Evolutionary conservation across 2,329 filamentous ascomycete species (phyloP).

Genomic region (Pseudogymnoascus verrucosus): DNA sequence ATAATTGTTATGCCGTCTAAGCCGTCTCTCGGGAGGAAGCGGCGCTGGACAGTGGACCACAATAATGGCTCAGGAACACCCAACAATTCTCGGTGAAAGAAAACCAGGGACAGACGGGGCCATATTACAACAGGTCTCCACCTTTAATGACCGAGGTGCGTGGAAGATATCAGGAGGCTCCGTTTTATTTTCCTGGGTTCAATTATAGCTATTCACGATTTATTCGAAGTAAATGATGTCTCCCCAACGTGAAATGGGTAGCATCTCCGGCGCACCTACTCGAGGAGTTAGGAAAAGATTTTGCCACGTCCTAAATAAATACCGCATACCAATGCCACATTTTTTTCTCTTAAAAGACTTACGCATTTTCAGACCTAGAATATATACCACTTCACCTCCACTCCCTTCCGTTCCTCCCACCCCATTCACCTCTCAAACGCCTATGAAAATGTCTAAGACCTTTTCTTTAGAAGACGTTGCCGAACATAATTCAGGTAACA

Average conservation of each 20-base stretch:
- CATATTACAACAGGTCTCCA: background rate
- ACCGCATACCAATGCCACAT: background rate
- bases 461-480: slow-evolving; percentile 36
- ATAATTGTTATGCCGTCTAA: background rate
- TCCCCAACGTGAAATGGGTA: background rate
- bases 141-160: background rate
- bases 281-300: background rate
- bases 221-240: slow-evolving; percentile 7
- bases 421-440: background rate
- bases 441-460: slow-evolving; percentile 10
- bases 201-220: background rate
- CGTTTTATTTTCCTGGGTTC: background rate
- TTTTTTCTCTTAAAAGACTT: background rate
- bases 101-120: background rate
- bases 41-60: background rate
- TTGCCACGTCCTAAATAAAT: slow-evolving; percentile 8
- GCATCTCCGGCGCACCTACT: background rate
- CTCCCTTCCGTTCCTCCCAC: background rate
- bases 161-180: background rate
- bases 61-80: background rate
- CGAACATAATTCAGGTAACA: slow-evolving; percentile 38
- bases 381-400: background rate
- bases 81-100: background rate
- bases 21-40: background rate
- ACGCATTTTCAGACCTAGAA: background rate